Base-by-base conservation (phyloP, 1,284 basidiomycete species). In the Xanthoconium separans region DNA sequence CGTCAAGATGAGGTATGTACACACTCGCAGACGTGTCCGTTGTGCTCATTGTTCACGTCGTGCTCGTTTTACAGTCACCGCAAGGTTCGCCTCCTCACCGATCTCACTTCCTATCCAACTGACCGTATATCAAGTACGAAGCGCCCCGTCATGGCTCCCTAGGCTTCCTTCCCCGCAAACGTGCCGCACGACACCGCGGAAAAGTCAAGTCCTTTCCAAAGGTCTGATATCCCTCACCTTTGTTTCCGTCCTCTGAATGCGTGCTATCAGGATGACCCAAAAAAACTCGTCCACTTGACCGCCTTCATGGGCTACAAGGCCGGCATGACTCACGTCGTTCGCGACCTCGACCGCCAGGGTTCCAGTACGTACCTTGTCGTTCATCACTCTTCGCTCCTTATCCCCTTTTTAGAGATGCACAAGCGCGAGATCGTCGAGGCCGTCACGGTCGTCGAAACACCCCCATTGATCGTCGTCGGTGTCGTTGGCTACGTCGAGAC, bases 401-500 rank as follows among this genome's bases (percentile, higher is more conserved):
- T 20, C 12, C 33, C 20, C 10, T 34, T 24, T 53, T 6, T 71
- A 95, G 93, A 98, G 82, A 96, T 97, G 94, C 95, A 98, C 90
- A 98, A 97, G 82, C 89, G 93, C 75, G 97, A 99, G 79, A 89
- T 99, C 61, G 97, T 99, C 63, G 97, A 99, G 83, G 94, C 96
- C 48, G 95, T 96, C 66, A 91, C 94, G 62, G 78, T 99, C 73
- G 77, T 99, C 70, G 97, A 99, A 81, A 98, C 96, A 47, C 97
- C 97, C 47, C 96, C 97, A 56, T 85, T 99, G 81, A 89, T 99
- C 59, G 86, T 97, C 60, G 92, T 99, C 63, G 97, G 97, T 83
- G 94, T 96, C 73, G 97, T 99, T 68, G 97, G 97, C 67, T 99
- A 99, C 80, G 94, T 99, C 75, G 97, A 99, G 83, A 99, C 97